Evolutionary conservation across 768 basidiomycete genomes (phyloP), one percentile per base, ranked within the genome.

Genomic region (Rubroboletus pulcherrimus): DNA sequence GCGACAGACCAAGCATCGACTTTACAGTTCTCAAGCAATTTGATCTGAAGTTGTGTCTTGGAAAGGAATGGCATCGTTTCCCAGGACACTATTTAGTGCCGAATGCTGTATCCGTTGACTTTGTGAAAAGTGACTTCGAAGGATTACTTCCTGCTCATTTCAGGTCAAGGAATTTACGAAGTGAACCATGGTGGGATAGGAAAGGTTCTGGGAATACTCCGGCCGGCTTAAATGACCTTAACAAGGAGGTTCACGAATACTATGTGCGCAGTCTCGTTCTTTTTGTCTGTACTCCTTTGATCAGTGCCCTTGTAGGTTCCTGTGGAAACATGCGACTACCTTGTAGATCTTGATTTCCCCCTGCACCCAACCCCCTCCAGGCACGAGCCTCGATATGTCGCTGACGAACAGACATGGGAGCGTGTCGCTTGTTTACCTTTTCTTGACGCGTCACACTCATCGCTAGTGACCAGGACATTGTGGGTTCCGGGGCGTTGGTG

Each of bases 11-110:
- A 37, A 78, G 77, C 35, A 77, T 93, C 37, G 86, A 92, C 66
- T 77, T 92, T 29, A 71, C 85, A 1, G 83, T 82, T 0, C 76
- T 98, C 65, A 78, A 77, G 54, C 76, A 82, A 12, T 83, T 94
- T 63, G 81, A 85, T 54, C 73, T 98, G 54, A 83, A 78, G 30
- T 66, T 99, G 1, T 99, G 97, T 73, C 77, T 89, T 49, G 92
- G 88, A 46, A 95, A 94, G 70, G 97, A 99, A 73, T 99, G 97
- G 97, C 78, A 98, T 67, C 81, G 96, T 24, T 99, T 93, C 78
- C 91, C 94, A 3, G 84, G 92, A 4, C 88, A 89, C 68, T 98
- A 89, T 71, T 80, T 96, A 46, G 80, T 98, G 21, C 94, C 95
- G 2, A 81, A 86, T 55, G 89, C 84, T 29, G 74, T 98, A 55